Percentiles rank a stretch among this genome's conserved stretches.
Conservation (phyloP, 1,284 basidiomycete genomes). For the Phylloporus sp. region DNA sequence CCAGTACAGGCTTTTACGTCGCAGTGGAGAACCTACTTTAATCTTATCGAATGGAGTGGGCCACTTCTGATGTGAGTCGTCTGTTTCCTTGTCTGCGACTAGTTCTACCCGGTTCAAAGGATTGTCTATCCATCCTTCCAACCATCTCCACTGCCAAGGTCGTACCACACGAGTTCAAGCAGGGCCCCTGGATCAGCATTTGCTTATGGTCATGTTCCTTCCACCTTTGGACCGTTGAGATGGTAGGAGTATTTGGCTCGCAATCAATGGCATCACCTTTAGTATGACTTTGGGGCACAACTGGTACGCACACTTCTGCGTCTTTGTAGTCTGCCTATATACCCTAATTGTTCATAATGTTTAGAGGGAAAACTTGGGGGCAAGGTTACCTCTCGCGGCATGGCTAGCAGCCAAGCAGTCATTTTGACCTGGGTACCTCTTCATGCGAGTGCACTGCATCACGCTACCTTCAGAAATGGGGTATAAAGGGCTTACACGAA, state of each 20-base stretch:
- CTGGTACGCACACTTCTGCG: constrained; percentile 73
- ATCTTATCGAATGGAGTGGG: no score
- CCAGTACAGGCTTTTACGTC: no score
- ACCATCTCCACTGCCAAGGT: constrained; percentile 54
- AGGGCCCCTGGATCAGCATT: constrained; percentile 80
- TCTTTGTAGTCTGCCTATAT: not conserved
- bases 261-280: constrained; percentile 89
- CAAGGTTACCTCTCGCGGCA: constrained; percentile 90
- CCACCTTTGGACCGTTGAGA: constrained; percentile 73
- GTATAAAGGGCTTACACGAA: no score
- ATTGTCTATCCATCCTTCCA: constrained; percentile 82
- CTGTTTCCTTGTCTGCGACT: no score
- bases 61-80: no score
- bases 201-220: constrained; percentile 77
- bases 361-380: constrained; percentile 93
- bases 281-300: constrained; percentile 88
- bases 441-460: no score
- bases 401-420: constrained; percentile 99
- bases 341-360: constrained; percentile 3
- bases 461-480: no score
- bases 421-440: constrained; percentile 81
- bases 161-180: constrained; percentile 75
- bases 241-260: constrained; percentile 79
- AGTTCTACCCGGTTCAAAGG: constrained; percentile 78
- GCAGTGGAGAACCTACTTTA: no score